Percentiles rank a stretch among this genome's conserved stretches.
Evolutionary conservation across 192 early-diverging fungal genomes (phyloP).

Genomic region (Podochytrium sp.): DNA sequence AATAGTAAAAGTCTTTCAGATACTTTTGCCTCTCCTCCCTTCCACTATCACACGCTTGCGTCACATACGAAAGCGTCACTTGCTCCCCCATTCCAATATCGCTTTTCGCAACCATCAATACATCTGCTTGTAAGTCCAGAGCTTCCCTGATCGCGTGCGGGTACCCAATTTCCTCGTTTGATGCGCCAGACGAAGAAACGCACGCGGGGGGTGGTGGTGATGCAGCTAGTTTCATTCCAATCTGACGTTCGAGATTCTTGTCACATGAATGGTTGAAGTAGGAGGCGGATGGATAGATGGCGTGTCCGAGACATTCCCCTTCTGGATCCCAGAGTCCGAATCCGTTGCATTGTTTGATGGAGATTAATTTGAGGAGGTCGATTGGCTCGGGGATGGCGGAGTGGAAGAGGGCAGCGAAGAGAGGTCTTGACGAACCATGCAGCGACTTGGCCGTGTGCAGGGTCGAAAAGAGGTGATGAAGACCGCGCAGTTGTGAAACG

Average conservation of each 20-base stretch:
- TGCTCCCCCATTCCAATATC: constrained; percentile 8
- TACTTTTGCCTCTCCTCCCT: not conserved
- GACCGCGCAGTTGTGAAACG: not conserved
- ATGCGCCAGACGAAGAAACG: not conserved
- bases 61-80: constrained; percentile 35
- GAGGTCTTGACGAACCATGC: not conserved
- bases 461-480: constrained; percentile 7
- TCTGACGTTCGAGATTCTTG: constrained; percentile 30
- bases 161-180: not conserved
- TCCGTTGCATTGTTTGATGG: constrained; percentile 34
- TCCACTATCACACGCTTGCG: not conserved
- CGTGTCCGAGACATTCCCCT: constrained; percentile 36
- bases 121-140: constrained; percentile 1
- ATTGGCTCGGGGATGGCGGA: constrained; percentile 15
- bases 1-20: constrained; percentile 28
- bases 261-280: constrained; percentile 45
- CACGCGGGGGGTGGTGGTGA: not conserved
- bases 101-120: constrained; percentile 7
- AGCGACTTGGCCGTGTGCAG: not conserved
- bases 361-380: constrained; percentile 13
- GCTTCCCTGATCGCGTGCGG: not conserved
- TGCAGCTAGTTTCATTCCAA: not conserved
- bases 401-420: constrained; percentile 18
- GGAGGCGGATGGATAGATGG: constrained; percentile 32
- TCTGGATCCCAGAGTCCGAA: constrained; percentile 41